Conservation (phyloP, 768 basidiomycete species). For the Rhodocollybia butyracea region DNA sequence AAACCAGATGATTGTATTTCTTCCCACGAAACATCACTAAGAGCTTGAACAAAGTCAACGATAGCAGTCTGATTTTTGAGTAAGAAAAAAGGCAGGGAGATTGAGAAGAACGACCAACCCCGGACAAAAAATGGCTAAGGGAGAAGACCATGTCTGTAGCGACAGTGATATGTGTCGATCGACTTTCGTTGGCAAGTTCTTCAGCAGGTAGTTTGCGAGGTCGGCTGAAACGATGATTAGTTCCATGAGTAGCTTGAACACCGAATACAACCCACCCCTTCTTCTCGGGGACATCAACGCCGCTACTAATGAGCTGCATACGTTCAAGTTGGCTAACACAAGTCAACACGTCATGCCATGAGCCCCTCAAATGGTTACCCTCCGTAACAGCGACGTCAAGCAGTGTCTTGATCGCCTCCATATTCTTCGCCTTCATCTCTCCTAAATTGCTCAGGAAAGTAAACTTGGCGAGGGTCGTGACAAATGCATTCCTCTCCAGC, state of each 20-base stretch:
- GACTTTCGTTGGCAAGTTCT: slow-evolving; percentile 93
- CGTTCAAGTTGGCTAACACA: slow-evolving; percentile 98
- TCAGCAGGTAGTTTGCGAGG: slow-evolving; percentile 74
- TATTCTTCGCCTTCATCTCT: slow-evolving; percentile 99
- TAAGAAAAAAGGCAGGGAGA: slow-evolving; percentile 3
- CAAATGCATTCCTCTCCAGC: slow-evolving; percentile 96
- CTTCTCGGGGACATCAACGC: slow-evolving; percentile 81
- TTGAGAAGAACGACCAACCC: slow-evolving; percentile 53
- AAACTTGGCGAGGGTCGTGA: slow-evolving; percentile 94
- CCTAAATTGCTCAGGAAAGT: slow-evolving; percentile 97
- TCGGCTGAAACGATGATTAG: slow-evolving; percentile 33
- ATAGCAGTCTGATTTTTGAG: slow-evolving; percentile 77
- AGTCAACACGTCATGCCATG: slow-evolving; percentile 94
- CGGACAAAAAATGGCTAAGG: slow-evolving; percentile 88
- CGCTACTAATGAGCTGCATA: slow-evolving; percentile 95
- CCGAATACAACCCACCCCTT: slow-evolving; percentile 61
- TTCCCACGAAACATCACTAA: slow-evolving; percentile 98
- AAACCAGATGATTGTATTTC: slow-evolving; percentile 97
- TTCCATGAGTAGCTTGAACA: slow-evolving; percentile 7
- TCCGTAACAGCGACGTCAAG: slow-evolving; percentile 95
- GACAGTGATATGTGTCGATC: slow-evolving; percentile 97
- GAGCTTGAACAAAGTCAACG: slow-evolving; percentile 93
- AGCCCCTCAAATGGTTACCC: slow-evolving; percentile 92
- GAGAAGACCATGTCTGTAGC: slow-evolving; percentile 99
- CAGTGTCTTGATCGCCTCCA: slow-evolving; percentile 96